Base-by-base conservation (phyloP, 768 basidiomycete genomes). In the Trametes meyenii region DNA sequence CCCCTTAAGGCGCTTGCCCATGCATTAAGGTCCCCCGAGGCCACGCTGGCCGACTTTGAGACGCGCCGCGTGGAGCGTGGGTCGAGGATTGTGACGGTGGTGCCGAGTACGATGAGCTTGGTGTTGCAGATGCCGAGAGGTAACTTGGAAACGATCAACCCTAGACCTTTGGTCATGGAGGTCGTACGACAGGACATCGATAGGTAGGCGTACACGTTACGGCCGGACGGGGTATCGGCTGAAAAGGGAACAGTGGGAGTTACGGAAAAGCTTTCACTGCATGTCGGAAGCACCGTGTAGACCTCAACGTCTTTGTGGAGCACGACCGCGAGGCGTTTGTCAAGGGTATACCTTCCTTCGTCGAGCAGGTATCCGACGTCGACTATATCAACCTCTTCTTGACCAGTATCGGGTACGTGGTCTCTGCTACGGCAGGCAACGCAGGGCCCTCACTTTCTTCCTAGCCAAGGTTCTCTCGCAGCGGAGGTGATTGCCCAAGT, bases 41-140 rank as follows among this genome's bases (percentile, higher is more conserved):
- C 55, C 19, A 50, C 50, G 23, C 38, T 65, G 42, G 65, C 71
- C 0, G 66, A 70, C 21, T 89, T 87, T 86, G 87, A 91, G 69
- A 83, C 79, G 12, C 83, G 96, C 42, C 83, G 91, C 19, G 84
- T 98, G 1, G 97, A 99, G 74, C 79, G 97, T 33, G 97, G 97
- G 3, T 88, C 92, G 7, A 77, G 89, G 60, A 95, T 98, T 36
- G 94, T 98, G 4, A 86, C 89, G 0, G 90, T 89, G 13, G 88
- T 97, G 0, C 89, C 95, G 0, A 94, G 88, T 60, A 77, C 85
- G 8, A 98, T 96, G 92, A 87, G 83, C 67, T 74, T 99, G 36
- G 91, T 98, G 0, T 77, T 99, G 11, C 97, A 99, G 75, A 98
- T 98, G 96, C 97, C 96, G 0, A 78, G 97, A 65, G 97, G 97